A percentile compares a stretch with the other conserved stretches of the same genome.
These are phyloP conservation scores for Colletotrichum endophyticum DNA, from an alignment of 2,329 filamentous ascomycete genomes.

Conservation along the genomic window DNA sequence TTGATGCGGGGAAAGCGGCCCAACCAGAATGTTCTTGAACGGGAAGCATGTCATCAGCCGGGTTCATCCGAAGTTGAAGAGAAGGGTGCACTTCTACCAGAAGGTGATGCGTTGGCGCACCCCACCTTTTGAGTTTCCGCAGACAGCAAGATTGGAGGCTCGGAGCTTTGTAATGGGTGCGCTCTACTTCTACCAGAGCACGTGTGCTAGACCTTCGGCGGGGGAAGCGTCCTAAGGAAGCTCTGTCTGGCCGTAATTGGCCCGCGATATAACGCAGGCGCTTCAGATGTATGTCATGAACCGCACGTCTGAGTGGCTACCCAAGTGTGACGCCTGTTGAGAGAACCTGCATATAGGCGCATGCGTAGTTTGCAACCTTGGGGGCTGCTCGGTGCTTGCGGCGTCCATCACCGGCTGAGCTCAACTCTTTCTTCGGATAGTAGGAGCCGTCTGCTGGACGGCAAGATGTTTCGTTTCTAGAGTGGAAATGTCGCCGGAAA, in stretches of 20 bases:
- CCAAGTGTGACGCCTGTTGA: slow-evolving; percentile 1
- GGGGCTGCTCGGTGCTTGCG: neutral
- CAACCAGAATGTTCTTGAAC: neutral
- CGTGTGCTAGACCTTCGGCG: neutral
- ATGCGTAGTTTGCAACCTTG: slow-evolving; percentile 11
- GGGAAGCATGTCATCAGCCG: slow-evolving; percentile 4
- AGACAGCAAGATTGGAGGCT: neutral
- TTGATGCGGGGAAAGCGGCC: neutral
- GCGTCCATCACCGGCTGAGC: neutral
- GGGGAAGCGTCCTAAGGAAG: neutral
- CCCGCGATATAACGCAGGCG: neutral
- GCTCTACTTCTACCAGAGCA: neutral
- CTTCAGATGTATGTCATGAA: neutral
- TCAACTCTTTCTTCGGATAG: neutral
- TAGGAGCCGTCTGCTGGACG: neutral
- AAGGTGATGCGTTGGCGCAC: neutral
- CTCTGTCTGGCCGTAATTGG: neutral
- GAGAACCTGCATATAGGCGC: slow-evolving; percentile 17
- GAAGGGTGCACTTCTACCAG: neutral
- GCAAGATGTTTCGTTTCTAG: neutral
- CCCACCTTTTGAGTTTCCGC: slow-evolving; percentile 3
- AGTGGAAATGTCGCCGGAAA: neutral
- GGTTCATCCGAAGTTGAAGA: slow-evolving; percentile 16
- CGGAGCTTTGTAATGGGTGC: neutral
- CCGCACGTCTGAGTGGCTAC: slow-evolving; percentile 1